Percentiles rank a stretch among this genome's conserved stretches.
Evolutionary conservation across 106 monocot genomes (phyloP).

Genomic region (Platanthera guangdongensis): DNA sequence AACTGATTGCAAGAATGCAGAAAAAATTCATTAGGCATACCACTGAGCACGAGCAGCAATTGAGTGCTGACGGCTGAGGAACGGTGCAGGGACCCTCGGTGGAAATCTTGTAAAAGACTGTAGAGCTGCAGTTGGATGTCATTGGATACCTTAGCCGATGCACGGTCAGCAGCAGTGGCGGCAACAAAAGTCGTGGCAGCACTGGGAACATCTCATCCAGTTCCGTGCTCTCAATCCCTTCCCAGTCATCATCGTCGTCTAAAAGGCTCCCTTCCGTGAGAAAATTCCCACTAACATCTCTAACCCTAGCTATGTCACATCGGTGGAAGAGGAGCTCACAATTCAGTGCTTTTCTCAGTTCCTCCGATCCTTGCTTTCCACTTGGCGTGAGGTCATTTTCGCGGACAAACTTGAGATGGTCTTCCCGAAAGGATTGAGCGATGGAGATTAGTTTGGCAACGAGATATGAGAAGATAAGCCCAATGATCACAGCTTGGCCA

Average conservation of each 20-base stretch:
- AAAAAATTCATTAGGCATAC: slow-evolving; percentile 26
- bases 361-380: not conserved
- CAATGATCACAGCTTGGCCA: slow-evolving; percentile 62
- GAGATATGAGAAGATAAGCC: slow-evolving; percentile 78
- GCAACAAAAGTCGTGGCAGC: slow-evolving; percentile 92
- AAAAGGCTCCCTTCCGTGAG: not conserved
- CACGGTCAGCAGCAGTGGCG: slow-evolving; percentile 64
- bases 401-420: slow-evolving; percentile 60
- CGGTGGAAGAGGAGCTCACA: not conserved
- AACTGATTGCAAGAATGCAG: not conserved
- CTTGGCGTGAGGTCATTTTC: slow-evolving; percentile 11
- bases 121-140: slow-evolving; percentile 86
- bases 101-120: slow-evolving; percentile 90
- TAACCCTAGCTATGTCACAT: slow-evolving; percentile 1
- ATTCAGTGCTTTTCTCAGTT: not conserved
- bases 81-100: slow-evolving; percentile 88
- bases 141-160: slow-evolving; percentile 45
- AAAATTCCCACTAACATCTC: slow-evolving; percentile 2
- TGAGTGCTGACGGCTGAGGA: slow-evolving; percentile 75
- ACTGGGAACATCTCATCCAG: slow-evolving; percentile 86
- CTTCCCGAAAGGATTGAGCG: slow-evolving; percentile 69
- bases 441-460: slow-evolving; percentile 96
- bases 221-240: slow-evolving; percentile 93
- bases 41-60: slow-evolving; percentile 91
- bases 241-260: slow-evolving; percentile 67